Base-by-base conservation (phyloP, 805 yeast species). In the Wickerhamomyces subpelliculosus region DNA sequence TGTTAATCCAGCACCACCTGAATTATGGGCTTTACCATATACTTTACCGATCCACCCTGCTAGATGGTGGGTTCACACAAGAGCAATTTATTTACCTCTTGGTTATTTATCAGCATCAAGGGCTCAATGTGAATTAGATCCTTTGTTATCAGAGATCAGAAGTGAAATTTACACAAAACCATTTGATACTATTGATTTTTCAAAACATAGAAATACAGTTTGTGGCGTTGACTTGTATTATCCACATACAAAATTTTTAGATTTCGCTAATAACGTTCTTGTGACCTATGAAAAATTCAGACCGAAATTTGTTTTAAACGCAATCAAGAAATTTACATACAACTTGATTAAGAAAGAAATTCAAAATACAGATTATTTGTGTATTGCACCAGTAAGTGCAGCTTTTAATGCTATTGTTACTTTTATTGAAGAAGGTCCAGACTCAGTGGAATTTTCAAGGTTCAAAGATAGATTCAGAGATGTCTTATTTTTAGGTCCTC, bases 61-160 rank as follows among this genome's bases (percentile, higher is more conserved):
- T 26, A 74, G 85, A 55, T 93, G 97, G 98, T 93, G 99, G 99
- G 96, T 90, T 18, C 99, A 93, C 54, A 89, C 97, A 0, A 69
- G 99, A 40, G 95, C 93, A 1, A 85, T 93, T 18, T 93, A 89
- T 52, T 59, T 84, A 25, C 89, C 97, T 0, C 64, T 90, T 51
- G 90, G 96, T 14, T 93, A 90, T 57, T 57, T 93, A 8, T 76
- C 83, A 12, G 65, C 84, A 35, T 68, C 72, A 23, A 63, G 64
- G 39, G 65, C 70, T 27, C 64, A 69, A 38, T 80, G 87, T 51
- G 73, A 70, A 6, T 49, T 82, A 37, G 82, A 77, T 44, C 82
- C 84, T 0, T 60, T 93, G 23, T 60, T 93, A 31, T 56, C 57
- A 43, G 75, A 74, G 36, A 59, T 93, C n/a, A 65, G 99, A 51